A percentile compares a stretch with the other conserved stretches of the same genome.
These are phyloP conservation scores for Sisymbrium irio DNA, from an alignment of 345 rosid species.

Conservation along the genomic window DNA sequence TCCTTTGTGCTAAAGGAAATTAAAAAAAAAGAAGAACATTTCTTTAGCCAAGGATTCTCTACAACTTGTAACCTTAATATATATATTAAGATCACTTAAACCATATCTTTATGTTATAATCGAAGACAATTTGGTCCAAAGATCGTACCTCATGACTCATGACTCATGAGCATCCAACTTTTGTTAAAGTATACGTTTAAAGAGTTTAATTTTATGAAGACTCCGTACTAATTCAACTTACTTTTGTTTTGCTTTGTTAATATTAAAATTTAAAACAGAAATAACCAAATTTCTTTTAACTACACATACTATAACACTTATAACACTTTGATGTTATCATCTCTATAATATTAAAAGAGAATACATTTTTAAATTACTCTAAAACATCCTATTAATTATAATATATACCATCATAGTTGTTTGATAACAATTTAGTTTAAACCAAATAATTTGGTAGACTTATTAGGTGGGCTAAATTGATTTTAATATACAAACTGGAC, in stretches of 20 bases:
- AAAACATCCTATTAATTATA: too few relatives aligned
- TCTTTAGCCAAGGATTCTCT: conserved; percentile 24
- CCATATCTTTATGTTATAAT: conserved; percentile 16
- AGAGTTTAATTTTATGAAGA: conserved; percentile 15
- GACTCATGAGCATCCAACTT: conserved; percentile 37
- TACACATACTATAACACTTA: too few relatives aligned
- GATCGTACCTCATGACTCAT: conserved; percentile 20
- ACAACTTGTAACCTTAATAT: conserved; percentile 15
- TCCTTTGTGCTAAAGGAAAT: conserved; percentile 22
- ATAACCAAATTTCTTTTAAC: neutral
- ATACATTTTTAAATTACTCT: too few relatives aligned
- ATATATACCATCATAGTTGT: too few relatives aligned
- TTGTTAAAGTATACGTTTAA: conserved; percentile 24
- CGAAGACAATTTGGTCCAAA: conserved; percentile 24
- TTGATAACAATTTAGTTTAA: too few relatives aligned
- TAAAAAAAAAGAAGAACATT: conserved; percentile 18
- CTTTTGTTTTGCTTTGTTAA: conserved; percentile 18
- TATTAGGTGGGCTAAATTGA: too few relatives aligned
- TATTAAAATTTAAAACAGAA: neutral
- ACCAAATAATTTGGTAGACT: too few relatives aligned
- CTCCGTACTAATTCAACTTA: conserved; percentile 22
- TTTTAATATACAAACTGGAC: too few relatives aligned
- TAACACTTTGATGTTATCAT: too few relatives aligned
- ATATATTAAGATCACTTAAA: conserved; percentile 9
- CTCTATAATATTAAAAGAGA: too few relatives aligned